A percentile compares a stretch with the other conserved stretches of the same genome.
These are phyloP conservation scores for Nicotiana tomentosiformis DNA, from an alignment of 257 asterid genomes.

Conservation along the genomic window DNA sequence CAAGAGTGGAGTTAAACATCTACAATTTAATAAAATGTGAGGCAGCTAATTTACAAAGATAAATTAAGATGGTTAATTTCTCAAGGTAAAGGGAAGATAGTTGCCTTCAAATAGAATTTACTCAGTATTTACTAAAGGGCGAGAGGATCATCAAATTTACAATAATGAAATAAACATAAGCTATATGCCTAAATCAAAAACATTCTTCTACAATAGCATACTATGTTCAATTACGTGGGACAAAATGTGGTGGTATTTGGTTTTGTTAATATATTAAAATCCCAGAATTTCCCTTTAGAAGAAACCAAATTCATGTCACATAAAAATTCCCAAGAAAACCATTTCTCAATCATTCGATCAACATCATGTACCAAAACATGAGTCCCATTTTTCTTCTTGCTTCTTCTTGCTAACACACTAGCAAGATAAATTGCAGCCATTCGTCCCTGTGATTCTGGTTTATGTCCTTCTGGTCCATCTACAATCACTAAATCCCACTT, in stretches of 20 bases:
- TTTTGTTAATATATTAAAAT: slow-evolving; percentile 33
- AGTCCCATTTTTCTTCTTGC: slow-evolving; percentile 33
- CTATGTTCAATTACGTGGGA: background rate
- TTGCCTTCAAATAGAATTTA: too few relatives aligned
- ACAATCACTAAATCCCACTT: slow-evolving; percentile 72
- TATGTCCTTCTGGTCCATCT: slow-evolving; percentile 69
- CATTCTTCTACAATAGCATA: background rate
- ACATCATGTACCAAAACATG: slow-evolving; percentile 66
- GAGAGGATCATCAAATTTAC: too few relatives aligned
- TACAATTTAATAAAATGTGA: too few relatives aligned
- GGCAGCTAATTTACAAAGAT: too few relatives aligned
- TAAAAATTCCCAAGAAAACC: slow-evolving; percentile 88
- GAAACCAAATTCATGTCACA: slow-evolving; percentile 69
- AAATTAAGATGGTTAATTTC: too few relatives aligned
- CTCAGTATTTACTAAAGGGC: too few relatives aligned
- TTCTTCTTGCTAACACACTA: slow-evolving; percentile 58
- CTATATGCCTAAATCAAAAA: background rate
- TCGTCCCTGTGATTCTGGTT: slow-evolving; percentile 63
- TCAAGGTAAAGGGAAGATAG: too few relatives aligned
- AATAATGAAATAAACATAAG: background rate
- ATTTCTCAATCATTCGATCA: slow-evolving; percentile 70
- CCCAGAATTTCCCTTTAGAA: slow-evolving; percentile 80
- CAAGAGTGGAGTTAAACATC: too few relatives aligned
- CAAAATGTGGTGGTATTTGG: slow-evolving; percentile 53
- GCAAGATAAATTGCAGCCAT: slow-evolving; percentile 77